phyloP scores from a whole-genome alignment of 371 early-diverging fungal species.

The Mortierella sp. region DNA sequence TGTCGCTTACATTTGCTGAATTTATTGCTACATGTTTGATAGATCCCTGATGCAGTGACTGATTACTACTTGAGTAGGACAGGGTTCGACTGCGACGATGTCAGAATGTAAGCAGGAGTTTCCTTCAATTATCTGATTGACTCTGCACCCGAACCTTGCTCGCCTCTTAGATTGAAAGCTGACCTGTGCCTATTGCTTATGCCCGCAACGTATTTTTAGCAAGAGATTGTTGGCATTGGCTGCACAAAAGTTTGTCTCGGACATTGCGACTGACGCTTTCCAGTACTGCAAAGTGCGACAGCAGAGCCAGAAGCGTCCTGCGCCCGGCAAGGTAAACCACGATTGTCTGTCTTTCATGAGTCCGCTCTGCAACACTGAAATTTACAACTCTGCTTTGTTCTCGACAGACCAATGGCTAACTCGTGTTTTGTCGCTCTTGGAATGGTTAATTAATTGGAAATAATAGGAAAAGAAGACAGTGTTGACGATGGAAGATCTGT shows the following conservation, averaged over 20 bases:
- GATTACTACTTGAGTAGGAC: conserved; percentile 95
- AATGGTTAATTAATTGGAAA: background rate
- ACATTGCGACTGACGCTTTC: conserved; percentile 94
- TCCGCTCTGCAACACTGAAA: too few species aligned
- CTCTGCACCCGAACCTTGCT: too few species aligned
- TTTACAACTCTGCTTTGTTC: too few species aligned
- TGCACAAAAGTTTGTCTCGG: conserved; percentile 96
- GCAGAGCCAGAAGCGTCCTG: conserved; percentile 68
- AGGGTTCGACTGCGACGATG: conserved; percentile 95
- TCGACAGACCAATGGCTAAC: background rate
- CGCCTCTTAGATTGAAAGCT: too few species aligned
- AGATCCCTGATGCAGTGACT: conserved; percentile 98
- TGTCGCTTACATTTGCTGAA: background rate
- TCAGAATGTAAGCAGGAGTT: conserved; percentile 75
- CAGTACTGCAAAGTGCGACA: conserved; percentile 93
- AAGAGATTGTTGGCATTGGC: conserved; percentile 93
- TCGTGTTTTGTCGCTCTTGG: background rate
- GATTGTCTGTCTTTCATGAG: background rate
- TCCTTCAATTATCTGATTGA: background rate
- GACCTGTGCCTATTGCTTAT: background rate
- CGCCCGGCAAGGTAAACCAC: conserved; percentile 56
- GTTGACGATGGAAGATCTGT: conserved; percentile 93
- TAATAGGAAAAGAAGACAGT: conserved; percentile 84
- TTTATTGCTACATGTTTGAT: conserved; percentile 2
- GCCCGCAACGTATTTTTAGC: conserved; percentile 52